A percentile compares a stretch with the other conserved stretches of the same genome.
Evolutionary conservation across 192 early-diverging fungal genomes (phyloP).

Genomic region (Mortierella antarctica): DNA sequence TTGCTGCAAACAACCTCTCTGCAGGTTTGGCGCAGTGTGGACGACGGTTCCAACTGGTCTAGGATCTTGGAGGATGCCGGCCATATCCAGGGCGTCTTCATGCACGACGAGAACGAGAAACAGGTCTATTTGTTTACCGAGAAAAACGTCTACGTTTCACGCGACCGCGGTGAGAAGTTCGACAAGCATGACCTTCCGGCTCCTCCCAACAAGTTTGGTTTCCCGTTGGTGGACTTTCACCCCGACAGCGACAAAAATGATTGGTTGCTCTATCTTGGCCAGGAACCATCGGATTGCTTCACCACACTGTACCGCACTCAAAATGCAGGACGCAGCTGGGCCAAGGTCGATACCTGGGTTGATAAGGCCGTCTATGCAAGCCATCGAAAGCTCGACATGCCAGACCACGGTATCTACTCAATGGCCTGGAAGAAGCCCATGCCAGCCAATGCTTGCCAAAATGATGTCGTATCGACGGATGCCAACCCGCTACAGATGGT

Average conservation of each 20-base stretch:
- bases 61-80: slow-evolving; percentile 61
- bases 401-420: slow-evolving; percentile 73
- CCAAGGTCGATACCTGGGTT: slow-evolving; percentile 80
- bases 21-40: slow-evolving; percentile 72
- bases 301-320: slow-evolving; percentile 78
- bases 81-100: slow-evolving; percentile 64
- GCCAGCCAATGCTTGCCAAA: slow-evolving; percentile 66
- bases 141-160: slow-evolving; percentile 61
- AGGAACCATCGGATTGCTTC: slow-evolving; percentile 68
- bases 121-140: slow-evolving; percentile 75
- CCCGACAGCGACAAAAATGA: slow-evolving; percentile 77
- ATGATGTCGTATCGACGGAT: slow-evolving; percentile 57
- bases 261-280: slow-evolving; percentile 88
- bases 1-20: slow-evolving; percentile 70
- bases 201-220: slow-evolving; percentile 72
- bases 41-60: slow-evolving; percentile 84
- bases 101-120: slow-evolving; percentile 76
- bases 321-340: slow-evolving; percentile 81
- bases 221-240: slow-evolving; percentile 89
- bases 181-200: slow-evolving; percentile 62
- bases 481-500: slow-evolving; percentile 80
- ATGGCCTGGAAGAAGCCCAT: slow-evolving; percentile 49
- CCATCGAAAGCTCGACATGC: slow-evolving; percentile 64
- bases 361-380: slow-evolving; percentile 88
- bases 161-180: slow-evolving; percentile 70